phyloP scores from a whole-genome alignment of 2,329 filamentous ascomycete genomes.

The Drechslerella stenobrocha region DNA sequence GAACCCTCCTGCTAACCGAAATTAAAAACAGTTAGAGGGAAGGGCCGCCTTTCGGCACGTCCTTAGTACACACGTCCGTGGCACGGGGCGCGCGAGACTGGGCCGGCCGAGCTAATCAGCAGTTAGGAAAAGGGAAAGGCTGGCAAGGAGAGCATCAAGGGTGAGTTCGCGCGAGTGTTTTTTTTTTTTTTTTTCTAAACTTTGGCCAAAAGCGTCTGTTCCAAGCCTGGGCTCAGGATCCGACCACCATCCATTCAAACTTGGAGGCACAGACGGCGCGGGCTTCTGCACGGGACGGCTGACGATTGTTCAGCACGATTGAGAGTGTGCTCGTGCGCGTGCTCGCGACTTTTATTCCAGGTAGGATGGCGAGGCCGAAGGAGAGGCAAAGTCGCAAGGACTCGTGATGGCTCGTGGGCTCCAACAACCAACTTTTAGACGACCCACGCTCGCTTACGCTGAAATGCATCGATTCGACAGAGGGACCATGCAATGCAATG shows the following conservation, averaged over 20 bases:
- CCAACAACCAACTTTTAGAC: slow-evolving; percentile 2
- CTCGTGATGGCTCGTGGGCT: too few relatives aligned
- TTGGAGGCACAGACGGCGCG: slow-evolving; percentile 2
- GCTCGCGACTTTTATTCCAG: slow-evolving; percentile 19
- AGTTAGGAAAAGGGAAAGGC: slow-evolving; percentile 6
- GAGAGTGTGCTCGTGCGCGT: background rate
- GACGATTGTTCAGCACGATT: slow-evolving; percentile 15
- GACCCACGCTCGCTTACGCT: slow-evolving; percentile 30
- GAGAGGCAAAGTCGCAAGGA: too few relatives aligned
- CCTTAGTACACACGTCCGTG: too few relatives aligned
- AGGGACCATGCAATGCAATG: background rate
- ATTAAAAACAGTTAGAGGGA: slow-evolving; percentile 35
- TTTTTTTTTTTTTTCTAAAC: slow-evolving; percentile 4
- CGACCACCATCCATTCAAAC: too few relatives aligned
- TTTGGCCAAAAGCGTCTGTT: slow-evolving; percentile 43
- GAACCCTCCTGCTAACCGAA: slow-evolving; percentile 48
- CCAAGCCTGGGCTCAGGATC: slow-evolving; percentile 9
- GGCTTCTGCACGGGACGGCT: background rate
- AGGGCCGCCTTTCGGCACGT: slow-evolving; percentile 44
- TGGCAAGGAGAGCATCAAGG: background rate
- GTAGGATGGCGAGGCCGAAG: slow-evolving; percentile 13
- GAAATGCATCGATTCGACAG: slow-evolving; percentile 9
- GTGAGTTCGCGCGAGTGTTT: slow-evolving; percentile 26
- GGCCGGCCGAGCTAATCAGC: background rate
- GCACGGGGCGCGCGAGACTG: background rate